A percentile compares a stretch with the other conserved stretches of the same genome.
These are phyloP conservation scores for Aspergillus bertholletiae DNA, from an alignment of 495 filamentous ascomycete species.

Conservation along the genomic window DNA sequence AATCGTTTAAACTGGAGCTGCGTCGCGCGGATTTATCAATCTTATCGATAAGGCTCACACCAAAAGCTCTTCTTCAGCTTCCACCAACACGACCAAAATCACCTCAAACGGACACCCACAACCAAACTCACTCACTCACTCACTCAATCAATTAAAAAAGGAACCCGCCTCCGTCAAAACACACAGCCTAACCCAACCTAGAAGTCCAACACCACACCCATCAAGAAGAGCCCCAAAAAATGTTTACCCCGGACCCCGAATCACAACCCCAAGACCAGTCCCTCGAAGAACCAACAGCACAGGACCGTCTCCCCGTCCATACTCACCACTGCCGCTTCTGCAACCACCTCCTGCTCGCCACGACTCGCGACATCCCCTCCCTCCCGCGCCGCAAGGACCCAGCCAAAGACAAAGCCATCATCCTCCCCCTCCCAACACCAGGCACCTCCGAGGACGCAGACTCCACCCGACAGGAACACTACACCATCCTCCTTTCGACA, in stretches of 20 bases:
- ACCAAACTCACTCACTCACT: background rate
- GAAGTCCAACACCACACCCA: background rate
- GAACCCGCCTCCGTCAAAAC: background rate
- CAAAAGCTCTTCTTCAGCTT: background rate
- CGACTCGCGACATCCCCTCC: conserved; percentile 49
- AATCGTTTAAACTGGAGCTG: too few relatives aligned
- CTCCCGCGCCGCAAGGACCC: conserved; percentile 50
- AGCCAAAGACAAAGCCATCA: conserved; percentile 24
- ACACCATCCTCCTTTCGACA: conserved; percentile 49
- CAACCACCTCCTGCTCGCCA: conserved; percentile 65
- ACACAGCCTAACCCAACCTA: background rate
- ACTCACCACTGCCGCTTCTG: conserved; percentile 75
- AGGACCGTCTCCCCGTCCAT: conserved; percentile 41
- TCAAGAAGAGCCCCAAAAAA: background rate
- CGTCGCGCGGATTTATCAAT: too few relatives aligned
- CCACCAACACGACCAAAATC: background rate
- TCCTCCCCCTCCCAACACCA: conserved; percentile 19
- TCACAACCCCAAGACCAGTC: conserved; percentile 1
- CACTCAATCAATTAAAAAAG: background rate
- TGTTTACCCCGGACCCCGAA: background rate
- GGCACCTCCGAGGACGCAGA: conserved; percentile 1
- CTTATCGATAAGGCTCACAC: conserved; percentile 3
- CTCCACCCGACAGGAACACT: conserved; percentile 25
- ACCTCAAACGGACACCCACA: background rate
- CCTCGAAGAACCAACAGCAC: too few relatives aligned